Percentiles rank a stretch among this genome's conserved stretches.
These are phyloP conservation scores for Cystobasidiaceae sp. DNA, from an alignment of 1,284 basidiomycete genomes.

Conservation along the genomic window DNA sequence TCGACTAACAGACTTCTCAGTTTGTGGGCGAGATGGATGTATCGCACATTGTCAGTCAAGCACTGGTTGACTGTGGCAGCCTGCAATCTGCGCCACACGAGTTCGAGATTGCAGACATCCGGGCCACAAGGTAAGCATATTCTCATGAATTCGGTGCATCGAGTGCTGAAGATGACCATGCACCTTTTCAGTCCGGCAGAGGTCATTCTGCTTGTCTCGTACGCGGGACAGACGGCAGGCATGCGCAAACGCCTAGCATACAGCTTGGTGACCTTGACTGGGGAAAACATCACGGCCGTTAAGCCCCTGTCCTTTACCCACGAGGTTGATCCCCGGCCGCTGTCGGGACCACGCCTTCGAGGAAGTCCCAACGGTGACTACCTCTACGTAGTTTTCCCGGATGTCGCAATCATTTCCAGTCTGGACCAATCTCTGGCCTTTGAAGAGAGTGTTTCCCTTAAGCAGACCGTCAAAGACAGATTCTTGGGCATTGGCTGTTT, in stretches of 20 bases:
- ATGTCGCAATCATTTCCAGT: conserved; percentile 47
- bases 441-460: conserved; percentile 46
- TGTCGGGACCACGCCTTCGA: conserved; percentile 45
- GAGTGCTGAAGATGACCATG: no score
- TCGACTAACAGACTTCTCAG: no score
- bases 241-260: conserved; percentile 13
- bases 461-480: conserved; percentile 42
- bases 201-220: not conserved
- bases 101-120: no score
- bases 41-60: no score
- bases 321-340: conserved; percentile 47
- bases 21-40: no score
- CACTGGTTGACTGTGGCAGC: no score
- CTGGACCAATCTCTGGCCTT: conserved; percentile 34
- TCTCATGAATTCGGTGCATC: no score
- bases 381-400: conserved; percentile 48
- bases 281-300: conserved; percentile 39
- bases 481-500: conserved; percentile 43
- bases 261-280: conserved; percentile 34
- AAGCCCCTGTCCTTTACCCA: conserved; percentile 43
- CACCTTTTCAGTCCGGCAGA: not conserved
- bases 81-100: no score
- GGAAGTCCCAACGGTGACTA: conserved; percentile 38
- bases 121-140: not conserved
- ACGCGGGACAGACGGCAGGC: not conserved